A percentile compares a stretch with the other conserved stretches of the same genome.
These are phyloP conservation scores for Yarrowia osloensis DNA, from an alignment of 805 yeast species.

Conservation along the genomic window DNA sequence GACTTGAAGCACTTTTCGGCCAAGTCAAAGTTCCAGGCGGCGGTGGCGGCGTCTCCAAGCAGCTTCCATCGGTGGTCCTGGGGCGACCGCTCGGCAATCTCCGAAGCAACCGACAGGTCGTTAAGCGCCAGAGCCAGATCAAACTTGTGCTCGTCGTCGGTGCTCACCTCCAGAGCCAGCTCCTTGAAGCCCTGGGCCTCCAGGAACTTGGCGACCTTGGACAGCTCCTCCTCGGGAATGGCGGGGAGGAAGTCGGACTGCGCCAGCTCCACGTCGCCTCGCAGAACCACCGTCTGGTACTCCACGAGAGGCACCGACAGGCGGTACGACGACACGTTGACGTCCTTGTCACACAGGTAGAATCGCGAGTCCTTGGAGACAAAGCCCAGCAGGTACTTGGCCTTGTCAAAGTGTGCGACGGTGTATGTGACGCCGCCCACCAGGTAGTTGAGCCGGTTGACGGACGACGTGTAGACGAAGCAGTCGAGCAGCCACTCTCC, in stretches of 20 bases:
- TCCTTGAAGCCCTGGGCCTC: conserved; percentile 89
- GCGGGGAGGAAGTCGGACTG: conserved; percentile 55
- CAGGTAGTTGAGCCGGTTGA: conserved; percentile 87
- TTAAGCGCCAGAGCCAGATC: conserved; percentile 82
- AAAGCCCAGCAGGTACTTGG: conserved; percentile 84
- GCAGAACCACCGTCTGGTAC: conserved; percentile 90
- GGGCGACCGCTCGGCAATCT: conserved; percentile 52
- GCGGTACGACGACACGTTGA: conserved; percentile 76
- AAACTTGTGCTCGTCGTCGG: conserved; percentile 87
- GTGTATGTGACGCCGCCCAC: conserved; percentile 94
- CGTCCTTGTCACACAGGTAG: conserved; percentile 87
- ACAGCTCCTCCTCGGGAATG: conserved; percentile 61
- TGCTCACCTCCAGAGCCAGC: conserved; percentile 79
- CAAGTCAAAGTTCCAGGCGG: conserved; percentile 73
- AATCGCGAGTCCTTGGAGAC: conserved; percentile 86
- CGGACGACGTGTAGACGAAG: conserved; percentile 81
- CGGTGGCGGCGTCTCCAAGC: conserved; percentile 83
- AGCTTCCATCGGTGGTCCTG: conserved; percentile 82
- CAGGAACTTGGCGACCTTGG: conserved; percentile 85
- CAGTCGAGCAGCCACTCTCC: conserved; percentile 99
- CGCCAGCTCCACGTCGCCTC: conserved; percentile 91
- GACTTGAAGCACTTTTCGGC: conserved; percentile 65
- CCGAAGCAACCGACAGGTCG: conserved; percentile 69
- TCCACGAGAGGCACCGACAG: conserved; percentile 85
- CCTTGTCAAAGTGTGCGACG: conserved; percentile 88